Percentiles rank a stretch among this genome's conserved stretches.
Conservation (phyloP, 257 asterid genomes). For the Solanum peruvianum region DNA sequence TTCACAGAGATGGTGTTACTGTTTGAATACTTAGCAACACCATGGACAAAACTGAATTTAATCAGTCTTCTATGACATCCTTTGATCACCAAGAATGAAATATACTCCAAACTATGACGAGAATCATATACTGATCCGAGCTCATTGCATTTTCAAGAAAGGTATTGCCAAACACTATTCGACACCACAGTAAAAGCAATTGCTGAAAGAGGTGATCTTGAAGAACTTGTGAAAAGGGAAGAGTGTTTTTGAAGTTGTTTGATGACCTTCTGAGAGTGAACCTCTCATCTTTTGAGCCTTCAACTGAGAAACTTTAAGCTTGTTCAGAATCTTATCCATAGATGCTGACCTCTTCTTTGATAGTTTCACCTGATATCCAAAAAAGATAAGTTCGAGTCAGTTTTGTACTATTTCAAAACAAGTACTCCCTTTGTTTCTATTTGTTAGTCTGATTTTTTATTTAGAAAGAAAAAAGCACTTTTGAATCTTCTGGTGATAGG, state of each 20-base stretch:
- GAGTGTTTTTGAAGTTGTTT: constrained; percentile 2
- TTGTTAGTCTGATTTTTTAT: not conserved
- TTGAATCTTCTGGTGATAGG: not conserved
- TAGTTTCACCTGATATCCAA: constrained; percentile 38
- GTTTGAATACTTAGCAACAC: not conserved
- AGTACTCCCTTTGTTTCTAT: not conserved
- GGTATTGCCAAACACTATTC: not conserved
- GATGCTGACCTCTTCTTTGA: constrained; percentile 50
- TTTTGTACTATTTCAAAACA: not conserved
- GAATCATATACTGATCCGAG: not conserved
- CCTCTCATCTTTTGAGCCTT: constrained; percentile 45
- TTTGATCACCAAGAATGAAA: not conserved
- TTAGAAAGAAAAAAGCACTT: not conserved
- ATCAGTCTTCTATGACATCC: not conserved
- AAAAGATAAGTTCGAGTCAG: not conserved
- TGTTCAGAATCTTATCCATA: constrained; percentile 46
- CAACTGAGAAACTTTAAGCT: constrained; percentile 28
- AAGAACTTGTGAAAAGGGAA: constrained; percentile 10
- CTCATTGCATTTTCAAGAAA: not conserved
- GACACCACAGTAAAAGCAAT: constrained; percentile 21
- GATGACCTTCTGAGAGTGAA: constrained; percentile 6
- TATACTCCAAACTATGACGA: not conserved
- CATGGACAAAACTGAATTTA: not conserved
- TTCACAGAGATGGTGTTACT: not conserved
- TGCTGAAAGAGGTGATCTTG: constrained; percentile 18